phyloP scores from a whole-genome alignment of 345 rosid genomes.

The Microcos paniculata region DNA sequence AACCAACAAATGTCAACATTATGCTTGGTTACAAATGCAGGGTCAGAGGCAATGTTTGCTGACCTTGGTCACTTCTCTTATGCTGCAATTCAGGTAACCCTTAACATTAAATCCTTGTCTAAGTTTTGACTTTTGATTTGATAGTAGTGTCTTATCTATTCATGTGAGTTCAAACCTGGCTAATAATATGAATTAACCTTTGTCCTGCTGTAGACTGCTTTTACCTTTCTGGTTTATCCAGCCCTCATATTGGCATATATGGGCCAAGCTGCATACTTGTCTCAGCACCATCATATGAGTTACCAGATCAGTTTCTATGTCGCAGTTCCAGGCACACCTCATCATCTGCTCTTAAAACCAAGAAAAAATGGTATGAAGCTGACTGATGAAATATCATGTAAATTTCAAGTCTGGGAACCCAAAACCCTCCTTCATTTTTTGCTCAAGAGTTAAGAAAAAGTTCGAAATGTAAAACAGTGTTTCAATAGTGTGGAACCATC shows the following conservation, averaged over 20 bases:
- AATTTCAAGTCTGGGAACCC: neutral
- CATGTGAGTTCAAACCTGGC: neutral
- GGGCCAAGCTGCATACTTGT: conserved; percentile 99
- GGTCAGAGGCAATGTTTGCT: conserved; percentile 99
- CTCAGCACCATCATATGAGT: conserved; percentile 70
- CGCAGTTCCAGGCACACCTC: conserved; percentile 79
- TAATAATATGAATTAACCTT: neutral
- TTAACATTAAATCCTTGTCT: neutral
- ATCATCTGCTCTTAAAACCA: neutral
- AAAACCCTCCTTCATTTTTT: neutral
- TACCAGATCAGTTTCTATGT: conserved; percentile 77
- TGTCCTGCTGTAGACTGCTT: conserved; percentile 64
- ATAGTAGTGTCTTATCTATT: neutral
- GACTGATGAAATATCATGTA: neutral
- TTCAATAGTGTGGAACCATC: neutral
- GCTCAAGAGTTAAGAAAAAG: neutral
- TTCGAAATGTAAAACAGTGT: neutral
- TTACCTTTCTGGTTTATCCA: conserved; percentile 94
- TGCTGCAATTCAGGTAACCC: conserved; percentile 78
- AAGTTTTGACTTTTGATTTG: neutral
- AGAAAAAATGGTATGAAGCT: neutral
- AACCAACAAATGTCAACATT: neutral
- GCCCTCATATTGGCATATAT: conserved; percentile 97
- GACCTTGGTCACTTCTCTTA: conserved; percentile 99
- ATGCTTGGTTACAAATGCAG: conserved; percentile 39